These are phyloP conservation scores for Peronospora destructor DNA, from an alignment of 352 stramenopile species.

Conservation along the genomic window DNA sequence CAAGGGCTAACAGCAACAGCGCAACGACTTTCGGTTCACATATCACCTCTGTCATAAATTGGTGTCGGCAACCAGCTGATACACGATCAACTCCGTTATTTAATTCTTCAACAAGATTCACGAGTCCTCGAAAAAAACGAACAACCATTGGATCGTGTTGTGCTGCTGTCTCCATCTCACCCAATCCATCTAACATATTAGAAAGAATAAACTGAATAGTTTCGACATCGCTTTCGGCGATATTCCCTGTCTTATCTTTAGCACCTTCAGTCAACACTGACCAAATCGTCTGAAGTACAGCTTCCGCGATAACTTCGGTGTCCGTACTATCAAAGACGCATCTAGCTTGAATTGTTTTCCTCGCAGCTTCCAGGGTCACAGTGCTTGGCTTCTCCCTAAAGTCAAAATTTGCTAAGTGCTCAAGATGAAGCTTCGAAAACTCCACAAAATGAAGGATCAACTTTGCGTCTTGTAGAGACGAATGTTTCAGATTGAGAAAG, in stretches of 20 bases:
- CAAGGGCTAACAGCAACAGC: constrained; percentile 21
- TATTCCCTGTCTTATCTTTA: not conserved
- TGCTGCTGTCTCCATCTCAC: not conserved
- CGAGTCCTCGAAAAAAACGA: constrained; percentile 22
- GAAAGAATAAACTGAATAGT: constrained; percentile 24
- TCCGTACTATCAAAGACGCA: constrained; percentile 19
- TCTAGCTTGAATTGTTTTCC: constrained; percentile 26
- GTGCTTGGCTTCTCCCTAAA: constrained; percentile 6
- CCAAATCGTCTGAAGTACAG: constrained; percentile 28
- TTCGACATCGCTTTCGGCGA: constrained; percentile 9
- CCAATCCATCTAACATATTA: constrained; percentile 13
- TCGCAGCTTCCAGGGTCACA: constrained; percentile 21
- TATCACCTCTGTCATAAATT: constrained; percentile 23
- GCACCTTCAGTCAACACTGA: constrained; percentile 1
- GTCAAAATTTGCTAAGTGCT: constrained; percentile 13
- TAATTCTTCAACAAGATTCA: constrained; percentile 13
- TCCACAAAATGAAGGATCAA: constrained; percentile 31
- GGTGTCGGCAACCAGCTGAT: constrained; percentile 4
- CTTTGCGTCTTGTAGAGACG: constrained; percentile 14
- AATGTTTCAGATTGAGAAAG: constrained; percentile 30
- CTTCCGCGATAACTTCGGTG: constrained; percentile 21
- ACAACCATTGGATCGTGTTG: constrained; percentile 5
- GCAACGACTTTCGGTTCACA: constrained; percentile 24
- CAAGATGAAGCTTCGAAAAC: constrained; percentile 13
- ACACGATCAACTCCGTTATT: constrained; percentile 2